phyloP scores from a whole-genome alignment of 2,329 filamentous ascomycete genomes.

The Fusarium napiforme region DNA sequence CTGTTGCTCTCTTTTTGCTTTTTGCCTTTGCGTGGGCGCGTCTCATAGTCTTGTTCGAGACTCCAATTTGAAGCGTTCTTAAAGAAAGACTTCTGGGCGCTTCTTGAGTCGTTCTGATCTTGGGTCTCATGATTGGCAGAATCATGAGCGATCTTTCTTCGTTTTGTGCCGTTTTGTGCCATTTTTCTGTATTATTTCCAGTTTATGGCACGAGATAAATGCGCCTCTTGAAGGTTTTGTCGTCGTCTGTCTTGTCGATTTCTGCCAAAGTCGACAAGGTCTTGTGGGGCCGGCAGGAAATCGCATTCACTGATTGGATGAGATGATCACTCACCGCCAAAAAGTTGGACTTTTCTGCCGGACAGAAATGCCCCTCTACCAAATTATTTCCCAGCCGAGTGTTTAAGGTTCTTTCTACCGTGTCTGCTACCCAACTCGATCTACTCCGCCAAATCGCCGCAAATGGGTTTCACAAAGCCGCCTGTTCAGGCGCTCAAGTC shows the following conservation, averaged over 20 bases:
- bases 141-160: constrained; percentile 67
- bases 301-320: not conserved
- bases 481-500: constrained; percentile 57
- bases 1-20: constrained; percentile 78
- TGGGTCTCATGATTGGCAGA: constrained; percentile 58
- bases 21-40: constrained; percentile 80
- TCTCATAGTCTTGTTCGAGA: constrained; percentile 91
- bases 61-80: constrained; percentile 85
- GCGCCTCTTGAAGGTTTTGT: constrained; percentile 33
- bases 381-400: constrained; percentile 26
- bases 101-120: constrained; percentile 49
- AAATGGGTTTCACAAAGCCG: constrained; percentile 52
- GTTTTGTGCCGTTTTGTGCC: constrained; percentile 63
- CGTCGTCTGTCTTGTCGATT: constrained; percentile 22
- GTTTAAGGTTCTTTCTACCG: constrained; percentile 1
- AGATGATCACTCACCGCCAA: constrained; percentile 51
- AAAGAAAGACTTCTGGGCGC: constrained; percentile 73
- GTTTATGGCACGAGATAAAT: constrained; percentile 17
- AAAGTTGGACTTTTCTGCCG: constrained; percentile 42
- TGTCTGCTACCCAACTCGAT: constrained; percentile 1
- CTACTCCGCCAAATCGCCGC: constrained; percentile 1
- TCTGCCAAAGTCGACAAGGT: constrained; percentile 24
- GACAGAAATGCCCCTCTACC: constrained; percentile 29
- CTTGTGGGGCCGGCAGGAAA: not conserved
- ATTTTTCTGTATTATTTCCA: constrained; percentile 48